These are phyloP conservation scores for Rossbeevera mucosa DNA, from an alignment of 768 basidiomycete species.

Conservation along the genomic window DNA sequence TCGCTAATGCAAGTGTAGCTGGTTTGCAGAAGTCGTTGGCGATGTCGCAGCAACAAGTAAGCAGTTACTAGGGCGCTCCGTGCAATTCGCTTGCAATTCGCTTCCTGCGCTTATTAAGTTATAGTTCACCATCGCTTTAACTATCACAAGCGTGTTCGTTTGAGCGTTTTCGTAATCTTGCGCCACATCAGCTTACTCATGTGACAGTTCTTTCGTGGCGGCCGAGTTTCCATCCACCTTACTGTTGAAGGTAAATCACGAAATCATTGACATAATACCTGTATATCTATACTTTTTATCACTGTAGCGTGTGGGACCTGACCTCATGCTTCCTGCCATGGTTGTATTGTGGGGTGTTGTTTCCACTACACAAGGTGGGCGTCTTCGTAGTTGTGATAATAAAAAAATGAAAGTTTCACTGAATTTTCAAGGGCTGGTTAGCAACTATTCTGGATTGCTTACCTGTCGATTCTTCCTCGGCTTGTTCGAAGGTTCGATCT, in stretches of 20 bases:
- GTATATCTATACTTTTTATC: background rate
- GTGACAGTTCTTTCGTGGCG: conserved; percentile 42
- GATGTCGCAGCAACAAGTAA: conserved; percentile 27
- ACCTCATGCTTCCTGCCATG: conserved; percentile 58
- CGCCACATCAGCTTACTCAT: background rate
- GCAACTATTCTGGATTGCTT: conserved; percentile 49
- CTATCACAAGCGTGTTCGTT: conserved; percentile 26
- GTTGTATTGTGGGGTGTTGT: conserved; percentile 62
- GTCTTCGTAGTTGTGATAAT: background rate
- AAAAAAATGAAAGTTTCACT: background rate
- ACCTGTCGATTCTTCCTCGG: conserved; percentile 49
- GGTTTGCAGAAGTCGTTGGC: conserved; percentile 53
- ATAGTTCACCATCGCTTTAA: conserved; percentile 34
- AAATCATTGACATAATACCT: background rate
- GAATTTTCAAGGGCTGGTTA: conserved; percentile 38
- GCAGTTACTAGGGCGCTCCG: background rate
- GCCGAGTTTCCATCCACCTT: conserved; percentile 60
- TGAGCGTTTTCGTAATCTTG: background rate
- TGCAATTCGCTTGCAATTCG: no score
- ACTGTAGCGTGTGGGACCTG: conserved; percentile 41
- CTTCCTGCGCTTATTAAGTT: background rate
- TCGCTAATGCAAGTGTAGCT: conserved; percentile 58
- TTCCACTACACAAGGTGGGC: conserved; percentile 52
- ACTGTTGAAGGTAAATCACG: conserved; percentile 41
- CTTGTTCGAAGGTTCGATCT: conserved; percentile 53